Evolutionary conservation across 495 filamentous ascomycete species (phyloP), one percentile per base, ranked within the genome.

Genomic region (Penicillium pulvis): DNA sequence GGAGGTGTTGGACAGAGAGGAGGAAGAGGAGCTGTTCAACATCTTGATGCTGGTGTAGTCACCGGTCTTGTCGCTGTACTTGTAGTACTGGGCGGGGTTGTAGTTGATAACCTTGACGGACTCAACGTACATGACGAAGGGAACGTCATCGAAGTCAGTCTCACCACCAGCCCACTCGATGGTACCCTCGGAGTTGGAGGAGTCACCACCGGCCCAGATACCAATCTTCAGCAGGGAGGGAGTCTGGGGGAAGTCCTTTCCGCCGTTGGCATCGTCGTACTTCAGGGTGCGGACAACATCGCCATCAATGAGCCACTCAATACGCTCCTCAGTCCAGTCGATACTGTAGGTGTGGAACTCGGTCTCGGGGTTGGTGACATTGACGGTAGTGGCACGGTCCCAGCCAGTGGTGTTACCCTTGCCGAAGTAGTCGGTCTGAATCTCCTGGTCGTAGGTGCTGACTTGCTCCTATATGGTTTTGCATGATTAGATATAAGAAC

Each of bases 371-470:
- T 83, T 83, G 23, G 77, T 78, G 45, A 89, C 79, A 2, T 67
- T 62, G 57, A 83, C 78, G 53, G 79, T 82, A 26, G 74, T 77
- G 23, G 82, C 91, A 48, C 92, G 90, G 78, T 96, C 86, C 68
- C 92, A 96, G 26, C 79, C 79, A 31, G 82, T 77, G 3, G 90
- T 92, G 60, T 91, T 85, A 11, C 91, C 94, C 75, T 97, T 96
- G 71, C 91, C 90, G 70, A 96, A 98, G 76, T 94, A 98, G 75
- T 98, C 94, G 65, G 86, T 90, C 75, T 97, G 86, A 20, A 94
- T 87, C 56, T 88, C 76, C 46, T 67, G 79, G 48, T 77, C 69
- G 62, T 87, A 83, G 39, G 81, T 82, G 59, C 90, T 89, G 51
- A 88, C 76, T 62, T 72, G 69, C 56, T 79, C 75, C 76, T 75